These are phyloP conservation scores for Fusarium sulawesiense DNA, from an alignment of 2,329 filamentous ascomycete species.

Conservation along the genomic window DNA sequence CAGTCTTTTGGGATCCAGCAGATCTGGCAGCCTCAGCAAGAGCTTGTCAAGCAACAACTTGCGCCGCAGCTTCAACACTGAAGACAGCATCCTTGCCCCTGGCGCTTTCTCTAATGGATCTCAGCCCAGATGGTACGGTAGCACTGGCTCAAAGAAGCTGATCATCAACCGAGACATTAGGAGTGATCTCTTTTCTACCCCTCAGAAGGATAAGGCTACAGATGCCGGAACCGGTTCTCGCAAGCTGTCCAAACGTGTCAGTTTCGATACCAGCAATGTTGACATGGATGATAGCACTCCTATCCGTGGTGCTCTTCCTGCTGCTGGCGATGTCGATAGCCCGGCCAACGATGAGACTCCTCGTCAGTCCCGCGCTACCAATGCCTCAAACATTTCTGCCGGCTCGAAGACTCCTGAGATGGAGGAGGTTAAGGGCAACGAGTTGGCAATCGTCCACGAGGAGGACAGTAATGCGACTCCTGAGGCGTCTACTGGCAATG, in stretches of 20 bases:
- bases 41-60: conserved; percentile 90
- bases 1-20: conserved; percentile 73
- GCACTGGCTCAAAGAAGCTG: conserved; percentile 83
- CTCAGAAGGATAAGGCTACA: conserved; percentile 62
- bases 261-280: conserved; percentile 79
- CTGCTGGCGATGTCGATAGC: conserved; percentile 48
- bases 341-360: conserved; percentile 53
- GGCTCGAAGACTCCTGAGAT: conserved; percentile 67
- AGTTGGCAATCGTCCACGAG: conserved; percentile 83
- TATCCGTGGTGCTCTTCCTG: conserved; percentile 51
- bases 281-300: conserved; percentile 52
- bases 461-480: conserved; percentile 60
- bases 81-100: conserved; percentile 87
- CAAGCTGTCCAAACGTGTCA: conserved; percentile 85
- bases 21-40: conserved; percentile 80
- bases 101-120: conserved; percentile 82
- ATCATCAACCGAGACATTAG: conserved; percentile 90
- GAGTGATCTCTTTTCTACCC: conserved; percentile 75
- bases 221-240: conserved; percentile 56
- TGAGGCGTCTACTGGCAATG: conserved; percentile 41
- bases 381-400: conserved; percentile 53
- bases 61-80: conserved; percentile 81
- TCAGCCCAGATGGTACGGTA: conserved; percentile 72
- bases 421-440: conserved; percentile 78
- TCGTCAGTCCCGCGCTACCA: conserved; percentile 61